phyloP scores from a whole-genome alignment of 768 basidiomycete genomes.

The Kwoniella europaea region DNA sequence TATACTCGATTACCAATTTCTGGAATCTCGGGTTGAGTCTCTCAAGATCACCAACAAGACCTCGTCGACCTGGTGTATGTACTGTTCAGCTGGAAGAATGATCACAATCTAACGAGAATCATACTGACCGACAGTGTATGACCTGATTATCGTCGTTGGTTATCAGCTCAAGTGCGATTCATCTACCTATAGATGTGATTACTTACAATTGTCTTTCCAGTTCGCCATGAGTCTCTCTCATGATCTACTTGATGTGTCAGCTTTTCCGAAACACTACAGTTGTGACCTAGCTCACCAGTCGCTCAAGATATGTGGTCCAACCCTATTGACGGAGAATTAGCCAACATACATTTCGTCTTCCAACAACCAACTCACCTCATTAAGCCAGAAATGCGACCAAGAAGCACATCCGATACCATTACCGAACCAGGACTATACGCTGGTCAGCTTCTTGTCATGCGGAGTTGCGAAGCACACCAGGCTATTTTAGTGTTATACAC shows the following conservation, averaged over 20 bases:
- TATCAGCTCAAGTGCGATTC: background rate
- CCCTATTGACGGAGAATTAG: constrained; percentile 60
- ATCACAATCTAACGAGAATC: background rate
- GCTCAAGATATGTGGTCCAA: constrained; percentile 92
- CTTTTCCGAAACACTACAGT: background rate
- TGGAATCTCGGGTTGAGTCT: constrained; percentile 72
- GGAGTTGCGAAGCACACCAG: background rate
- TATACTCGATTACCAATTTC: constrained; percentile 75
- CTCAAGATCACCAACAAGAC: constrained; percentile 73
- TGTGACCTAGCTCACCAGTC: constrained; percentile 60
- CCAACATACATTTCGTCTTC: background rate
- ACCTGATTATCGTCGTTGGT: constrained; percentile 25
- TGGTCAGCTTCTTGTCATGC: background rate
- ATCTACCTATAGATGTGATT: background rate
- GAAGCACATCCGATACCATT: constrained; percentile 64
- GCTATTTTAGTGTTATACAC: background rate
- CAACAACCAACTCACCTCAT: constrained; percentile 41
- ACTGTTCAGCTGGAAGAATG: background rate
- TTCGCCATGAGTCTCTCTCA: constrained; percentile 71
- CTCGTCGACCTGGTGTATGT: constrained; percentile 64
- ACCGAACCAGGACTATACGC: constrained; percentile 84
- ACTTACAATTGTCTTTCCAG: constrained; percentile 72
- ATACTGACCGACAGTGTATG: constrained; percentile 48
- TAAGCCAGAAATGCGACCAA: constrained; percentile 60
- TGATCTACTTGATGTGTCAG: constrained; percentile 58